Base-by-base conservation (phyloP, 2,329 filamentous ascomycete genomes). In the Colletotrichum scovillei region DNA sequence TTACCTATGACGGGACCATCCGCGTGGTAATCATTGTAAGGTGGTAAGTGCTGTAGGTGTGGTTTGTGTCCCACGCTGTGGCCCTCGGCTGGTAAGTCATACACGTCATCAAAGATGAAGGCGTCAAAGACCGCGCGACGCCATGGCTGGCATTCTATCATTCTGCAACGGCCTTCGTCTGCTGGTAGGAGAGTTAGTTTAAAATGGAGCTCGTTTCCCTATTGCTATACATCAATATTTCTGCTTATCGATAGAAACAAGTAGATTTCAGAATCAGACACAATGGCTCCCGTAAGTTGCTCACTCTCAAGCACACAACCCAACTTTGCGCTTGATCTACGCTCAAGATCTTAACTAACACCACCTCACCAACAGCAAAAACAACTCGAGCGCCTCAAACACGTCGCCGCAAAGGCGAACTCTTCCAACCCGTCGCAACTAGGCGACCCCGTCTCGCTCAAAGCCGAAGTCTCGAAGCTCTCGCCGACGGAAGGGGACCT, bases 401-500 rank as follows among this genome's bases (percentile, higher is more conserved):
- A 74, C 63, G 72, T 74, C 49, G 72, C 72, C 42, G 72, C 63
- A 11, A 72, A 72, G 69, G 69, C 69, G 1, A 72, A 52, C 3
- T 72, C 78, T 74, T 77, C 78, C 30, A 80, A 86, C 73, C 81
- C 82, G 1, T 82, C 79, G 52, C 80, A 81, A 72, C 77, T 84
- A 4, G 83, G 82, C 52, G 83, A 84, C 67, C 83, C 83, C 1
- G 80, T 84, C 64, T 84, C 81, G 64, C 63, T 83, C 35, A 84
- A 84, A 67, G 82, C 82, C n/a, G 83, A 84, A 67, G 72, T 75
- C 12, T 69, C 70, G 4, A n/a, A 67, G 14, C 55, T 73, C 9
- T 59, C 60, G 28, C 73, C 73, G 3, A 75, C 73, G 22, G 73
- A 75, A n/a, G 42, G 16, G 14, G 73, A 75, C 2, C 55, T 57